These are phyloP conservation scores for Macadamia integrifolia DNA, from an alignment of 164 flowering plant species.

Conservation along the genomic window DNA sequence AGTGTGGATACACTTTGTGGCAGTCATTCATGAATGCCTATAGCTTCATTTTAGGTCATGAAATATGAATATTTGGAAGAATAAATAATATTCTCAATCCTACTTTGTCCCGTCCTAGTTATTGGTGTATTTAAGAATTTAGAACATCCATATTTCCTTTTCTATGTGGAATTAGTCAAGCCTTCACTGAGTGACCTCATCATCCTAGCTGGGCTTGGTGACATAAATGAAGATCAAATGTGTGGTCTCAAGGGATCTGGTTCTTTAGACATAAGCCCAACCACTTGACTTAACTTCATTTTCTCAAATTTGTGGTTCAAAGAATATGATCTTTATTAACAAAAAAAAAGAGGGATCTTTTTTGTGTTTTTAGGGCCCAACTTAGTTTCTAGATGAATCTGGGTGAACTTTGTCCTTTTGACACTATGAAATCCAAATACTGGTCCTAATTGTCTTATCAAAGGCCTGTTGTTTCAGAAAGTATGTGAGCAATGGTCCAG, in stretches of 20 bases:
- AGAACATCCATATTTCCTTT: not conserved
- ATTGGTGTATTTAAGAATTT: slow-evolving; percentile 15
- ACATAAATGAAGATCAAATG: not conserved
- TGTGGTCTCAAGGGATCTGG: not conserved
- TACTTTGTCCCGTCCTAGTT: slow-evolving; percentile 25
- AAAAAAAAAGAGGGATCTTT: too few species aligned
- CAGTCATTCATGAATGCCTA: slow-evolving; percentile 27
- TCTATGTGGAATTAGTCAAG: not conserved
- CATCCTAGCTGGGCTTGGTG: not conserved
- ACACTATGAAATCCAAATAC: too few species aligned
- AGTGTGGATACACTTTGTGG: slow-evolving; percentile 14
- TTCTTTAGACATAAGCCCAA: not conserved
- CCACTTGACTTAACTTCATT: not conserved
- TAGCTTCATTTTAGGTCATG: slow-evolving; percentile 7
- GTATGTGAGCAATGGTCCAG: too few species aligned
- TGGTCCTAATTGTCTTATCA: too few species aligned
- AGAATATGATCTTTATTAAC: too few species aligned
- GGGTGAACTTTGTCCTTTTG: too few species aligned
- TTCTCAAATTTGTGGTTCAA: too few species aligned
- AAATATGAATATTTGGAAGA: not conserved
- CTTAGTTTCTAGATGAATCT: too few species aligned
- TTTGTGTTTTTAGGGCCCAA: too few species aligned
- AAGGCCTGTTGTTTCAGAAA: too few species aligned
- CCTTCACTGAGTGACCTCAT: not conserved
- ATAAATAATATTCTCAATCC: slow-evolving; percentile 4